phyloP scores from a whole-genome alignment of 192 early-diverging fungal species.

The Tieghemiomyces parasiticus region DNA sequence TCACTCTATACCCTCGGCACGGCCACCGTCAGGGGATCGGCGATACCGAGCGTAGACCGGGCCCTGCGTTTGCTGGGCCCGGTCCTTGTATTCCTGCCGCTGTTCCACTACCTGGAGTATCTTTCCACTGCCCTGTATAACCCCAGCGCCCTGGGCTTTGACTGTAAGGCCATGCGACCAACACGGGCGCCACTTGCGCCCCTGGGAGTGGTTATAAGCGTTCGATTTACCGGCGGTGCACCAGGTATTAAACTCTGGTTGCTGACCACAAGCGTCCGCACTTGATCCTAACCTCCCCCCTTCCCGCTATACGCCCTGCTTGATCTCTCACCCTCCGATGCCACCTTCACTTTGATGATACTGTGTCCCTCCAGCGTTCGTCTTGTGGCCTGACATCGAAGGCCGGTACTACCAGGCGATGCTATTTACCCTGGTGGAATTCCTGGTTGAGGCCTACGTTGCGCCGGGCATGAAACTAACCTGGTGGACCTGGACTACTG shows the following conservation, averaged over 20 bases:
- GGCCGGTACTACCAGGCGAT: constrained; percentile 51
- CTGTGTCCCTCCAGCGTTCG: constrained; percentile 13
- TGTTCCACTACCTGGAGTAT: constrained; percentile 85
- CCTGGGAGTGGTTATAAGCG: background rate
- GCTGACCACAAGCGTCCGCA: background rate
- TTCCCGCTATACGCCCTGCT: too few relatives aligned
- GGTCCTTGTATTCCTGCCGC: constrained; percentile 32
- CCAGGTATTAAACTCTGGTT: background rate
- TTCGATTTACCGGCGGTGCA: background rate
- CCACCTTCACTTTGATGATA: background rate
- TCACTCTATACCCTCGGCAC: constrained; percentile 15
- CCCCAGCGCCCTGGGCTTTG: constrained; percentile 42
- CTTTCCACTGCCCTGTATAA: constrained; percentile 71
- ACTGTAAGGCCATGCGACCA: constrained; percentile 34
- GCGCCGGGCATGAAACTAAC: constrained; percentile 47
- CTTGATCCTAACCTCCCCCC: background rate
- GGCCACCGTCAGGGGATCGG: background rate
- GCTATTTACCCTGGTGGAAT: constrained; percentile 49
- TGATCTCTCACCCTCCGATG: too few relatives aligned
- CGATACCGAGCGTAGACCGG: constrained; percentile 21
- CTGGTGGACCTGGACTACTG: too few relatives aligned
- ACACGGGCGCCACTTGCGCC: background rate
- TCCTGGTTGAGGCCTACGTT: constrained; percentile 43
- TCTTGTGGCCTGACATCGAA: constrained; percentile 19
- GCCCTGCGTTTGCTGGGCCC: constrained; percentile 40